Evolutionary conservation across 2,329 filamentous ascomycete genomes (phyloP).

Genomic region (Blastomyces parvus): DNA sequence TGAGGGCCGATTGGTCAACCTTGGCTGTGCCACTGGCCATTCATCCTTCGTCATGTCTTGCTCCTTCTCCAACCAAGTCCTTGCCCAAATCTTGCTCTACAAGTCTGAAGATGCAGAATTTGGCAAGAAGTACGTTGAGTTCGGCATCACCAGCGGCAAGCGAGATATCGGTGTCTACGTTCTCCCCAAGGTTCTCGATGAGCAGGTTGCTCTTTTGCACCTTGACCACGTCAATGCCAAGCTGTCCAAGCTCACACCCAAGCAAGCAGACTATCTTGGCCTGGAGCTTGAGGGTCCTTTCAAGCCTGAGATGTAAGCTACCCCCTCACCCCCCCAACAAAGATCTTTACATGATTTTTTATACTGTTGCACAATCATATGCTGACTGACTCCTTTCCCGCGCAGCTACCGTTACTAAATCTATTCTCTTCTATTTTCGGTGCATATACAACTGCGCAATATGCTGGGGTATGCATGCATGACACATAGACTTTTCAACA

Average conservation of each 20-base stretch:
- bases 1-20: constrained; percentile 97
- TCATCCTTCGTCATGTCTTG: constrained; percentile 99
- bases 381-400: constrained; percentile 26
- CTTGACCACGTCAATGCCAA: constrained; percentile 88
- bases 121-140: constrained; percentile 90
- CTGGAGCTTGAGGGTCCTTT: constrained; percentile 78
- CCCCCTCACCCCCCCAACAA: background rate
- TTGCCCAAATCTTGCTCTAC: constrained; percentile 97
- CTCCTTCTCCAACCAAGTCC: constrained; percentile 99
- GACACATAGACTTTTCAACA: constrained; percentile 43
- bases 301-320: constrained; percentile 78
- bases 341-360: background rate
- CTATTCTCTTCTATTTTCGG: constrained; percentile 16
- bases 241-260: constrained; percentile 72
- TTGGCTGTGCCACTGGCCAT: constrained; percentile 97
- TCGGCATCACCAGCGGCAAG: constrained; percentile 83
- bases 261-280: constrained; percentile 92
- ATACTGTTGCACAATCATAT: background rate
- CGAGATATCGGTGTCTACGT: constrained; percentile 90
- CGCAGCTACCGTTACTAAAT: constrained; percentile 59
- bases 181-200: constrained; percentile 96
- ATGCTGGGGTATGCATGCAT: constrained; percentile 17
- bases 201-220: constrained; percentile 95
- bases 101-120: constrained; percentile 84
- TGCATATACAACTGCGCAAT: constrained; percentile 19